A percentile compares a stretch with the other conserved stretches of the same genome.
These are phyloP conservation scores for Oryza officinalis DNA, from an alignment of 176 grass and related monocot species.

Conservation along the genomic window DNA sequence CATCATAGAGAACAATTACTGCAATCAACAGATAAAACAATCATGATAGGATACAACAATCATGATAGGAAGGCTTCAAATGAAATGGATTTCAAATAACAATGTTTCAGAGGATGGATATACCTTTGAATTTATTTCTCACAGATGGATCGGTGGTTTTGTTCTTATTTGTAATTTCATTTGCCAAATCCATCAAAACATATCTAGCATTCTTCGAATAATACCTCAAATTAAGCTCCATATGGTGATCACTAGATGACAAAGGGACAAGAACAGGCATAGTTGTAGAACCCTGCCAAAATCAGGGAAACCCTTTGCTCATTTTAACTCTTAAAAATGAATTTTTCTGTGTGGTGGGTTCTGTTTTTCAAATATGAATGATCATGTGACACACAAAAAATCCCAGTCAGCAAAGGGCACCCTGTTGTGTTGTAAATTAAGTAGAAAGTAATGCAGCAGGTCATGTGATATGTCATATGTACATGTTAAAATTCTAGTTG, in stretches of 20 bases:
- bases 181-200: conserved; percentile 64
- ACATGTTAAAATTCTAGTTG: neutral
- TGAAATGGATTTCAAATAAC: neutral
- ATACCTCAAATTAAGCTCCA: conserved; percentile 59
- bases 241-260: conserved; percentile 62
- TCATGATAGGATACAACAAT: conserved; percentile 24
- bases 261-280: conserved; percentile 55
- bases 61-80: conserved; percentile 29
- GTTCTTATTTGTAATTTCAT: conserved; percentile 54
- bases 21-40: conserved; percentile 38
- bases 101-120: conserved; percentile 1
- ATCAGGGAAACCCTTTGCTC: conserved; percentile 26
- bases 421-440: neutral
- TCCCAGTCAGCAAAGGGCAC: neutral
- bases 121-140: conserved; percentile 65
- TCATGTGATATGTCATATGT: neutral
- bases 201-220: conserved; percentile 62
- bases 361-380: conserved; percentile 2
- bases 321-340: conserved; percentile 4
- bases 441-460: neutral
- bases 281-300: conserved; percentile 50
- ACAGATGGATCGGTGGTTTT: conserved; percentile 40
- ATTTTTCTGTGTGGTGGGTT: neutral
- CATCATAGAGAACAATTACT: conserved; percentile 69
- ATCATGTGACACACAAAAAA: neutral